Evolutionary conservation across 768 basidiomycete species (phyloP).

Genomic region (Tulasnella sp.): DNA sequence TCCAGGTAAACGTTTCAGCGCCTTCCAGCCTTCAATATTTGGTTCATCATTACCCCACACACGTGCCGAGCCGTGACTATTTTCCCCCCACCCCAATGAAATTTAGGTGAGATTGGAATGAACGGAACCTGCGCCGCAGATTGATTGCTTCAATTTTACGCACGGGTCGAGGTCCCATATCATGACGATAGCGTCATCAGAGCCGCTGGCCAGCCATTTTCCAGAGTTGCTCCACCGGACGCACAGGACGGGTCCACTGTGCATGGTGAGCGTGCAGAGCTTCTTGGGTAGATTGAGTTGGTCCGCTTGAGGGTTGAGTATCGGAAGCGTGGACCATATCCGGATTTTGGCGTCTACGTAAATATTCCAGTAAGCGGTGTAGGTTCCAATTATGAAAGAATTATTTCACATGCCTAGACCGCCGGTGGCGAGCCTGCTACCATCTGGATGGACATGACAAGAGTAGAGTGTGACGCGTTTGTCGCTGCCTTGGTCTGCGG

Average conservation of each 20-base stretch:
- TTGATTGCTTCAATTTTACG: conserved; percentile 29
- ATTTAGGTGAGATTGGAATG: background rate
- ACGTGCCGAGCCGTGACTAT: conserved; percentile 66
- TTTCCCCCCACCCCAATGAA: background rate
- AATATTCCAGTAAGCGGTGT: background rate
- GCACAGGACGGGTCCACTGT: conserved; percentile 80
- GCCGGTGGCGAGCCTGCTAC: conserved; percentile 92
- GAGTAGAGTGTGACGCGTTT: conserved; percentile 84
- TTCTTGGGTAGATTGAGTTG: conserved; percentile 69
- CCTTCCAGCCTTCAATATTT: conserved; percentile 97
- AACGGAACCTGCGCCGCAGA: background rate
- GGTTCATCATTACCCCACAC: conserved; percentile 93
- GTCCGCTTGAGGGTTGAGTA: conserved; percentile 66
- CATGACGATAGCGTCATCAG: conserved; percentile 92
- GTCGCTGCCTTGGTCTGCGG: background rate
- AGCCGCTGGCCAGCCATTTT: conserved; percentile 87
- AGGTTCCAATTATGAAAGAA: background rate
- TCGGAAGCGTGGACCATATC: conserved; percentile 95
- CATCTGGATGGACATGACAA: conserved; percentile 89
- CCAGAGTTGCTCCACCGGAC: conserved; percentile 93
- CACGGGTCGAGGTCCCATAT: conserved; percentile 96
- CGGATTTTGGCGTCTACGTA: conserved; percentile 78
- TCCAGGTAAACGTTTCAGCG: conserved; percentile 78
- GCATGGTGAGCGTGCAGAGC: conserved; percentile 83
- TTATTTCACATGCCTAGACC: conserved; percentile 39